These are phyloP conservation scores for Rhodomyrtus tomentosa DNA, from an alignment of 345 rosid genomes.

Conservation along the genomic window DNA sequence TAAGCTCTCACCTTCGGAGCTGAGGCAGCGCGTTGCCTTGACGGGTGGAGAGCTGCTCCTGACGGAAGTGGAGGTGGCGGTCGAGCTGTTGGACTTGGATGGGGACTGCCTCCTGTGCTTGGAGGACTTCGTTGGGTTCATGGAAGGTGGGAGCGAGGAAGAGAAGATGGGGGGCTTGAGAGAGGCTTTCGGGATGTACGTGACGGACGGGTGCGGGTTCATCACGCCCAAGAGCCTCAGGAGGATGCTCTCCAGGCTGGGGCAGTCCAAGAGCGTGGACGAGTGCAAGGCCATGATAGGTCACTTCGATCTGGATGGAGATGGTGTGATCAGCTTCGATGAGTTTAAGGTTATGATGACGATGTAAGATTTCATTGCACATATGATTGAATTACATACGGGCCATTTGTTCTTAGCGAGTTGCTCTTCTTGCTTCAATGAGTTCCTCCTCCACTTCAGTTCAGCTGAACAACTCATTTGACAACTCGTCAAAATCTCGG, in stretches of 20 bases:
- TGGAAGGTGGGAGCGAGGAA: constrained; percentile 35
- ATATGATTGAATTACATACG: not conserved
- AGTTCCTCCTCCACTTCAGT: not conserved
- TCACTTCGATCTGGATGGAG: not conserved
- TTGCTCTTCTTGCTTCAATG: not conserved
- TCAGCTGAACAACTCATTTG: not conserved
- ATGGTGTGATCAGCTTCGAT: constrained; percentile 45
- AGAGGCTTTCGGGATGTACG: constrained; percentile 40
- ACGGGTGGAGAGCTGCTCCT: constrained; percentile 3
- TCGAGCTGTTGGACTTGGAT: constrained; percentile 23
- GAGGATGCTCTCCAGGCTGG: constrained; percentile 30
- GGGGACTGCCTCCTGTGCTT: constrained; percentile 36
- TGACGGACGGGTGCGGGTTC: constrained; percentile 28
- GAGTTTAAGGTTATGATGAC: constrained; percentile 33
- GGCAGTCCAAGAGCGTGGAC: constrained; percentile 23
- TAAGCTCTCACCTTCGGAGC: constrained; percentile 32
- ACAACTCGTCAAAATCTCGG: not conserved
- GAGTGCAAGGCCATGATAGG: constrained; percentile 36
- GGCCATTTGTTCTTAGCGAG: not conserved
- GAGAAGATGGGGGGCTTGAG: constrained; percentile 28
- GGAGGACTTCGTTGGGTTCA: constrained; percentile 31
- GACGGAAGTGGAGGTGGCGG: constrained; percentile 20
- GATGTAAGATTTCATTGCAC: constrained; percentile 2
- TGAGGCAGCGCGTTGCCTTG: constrained; percentile 1
- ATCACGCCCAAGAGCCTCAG: constrained; percentile 26